Percentiles rank a stretch among this genome's conserved stretches.
phyloP scores from a whole-genome alignment of 495 filamentous ascomycete genomes.

The Aspergillus bridgeri region DNA sequence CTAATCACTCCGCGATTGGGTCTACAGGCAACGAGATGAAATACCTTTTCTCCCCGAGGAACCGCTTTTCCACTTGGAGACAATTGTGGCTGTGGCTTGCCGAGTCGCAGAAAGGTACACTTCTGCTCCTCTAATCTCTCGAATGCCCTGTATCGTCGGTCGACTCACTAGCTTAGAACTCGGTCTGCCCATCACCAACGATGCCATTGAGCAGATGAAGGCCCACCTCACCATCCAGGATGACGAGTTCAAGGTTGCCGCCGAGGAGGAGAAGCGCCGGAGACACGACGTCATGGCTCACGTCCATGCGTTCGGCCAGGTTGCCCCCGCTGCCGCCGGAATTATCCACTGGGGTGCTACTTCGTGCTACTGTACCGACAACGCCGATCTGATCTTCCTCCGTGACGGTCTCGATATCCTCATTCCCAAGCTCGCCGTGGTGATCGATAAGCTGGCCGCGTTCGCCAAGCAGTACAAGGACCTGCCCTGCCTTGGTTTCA shows the following conservation, averaged over 20 bases:
- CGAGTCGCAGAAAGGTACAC: slow-evolving; percentile 68
- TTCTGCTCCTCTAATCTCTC: slow-evolving; percentile 1
- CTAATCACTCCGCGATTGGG: slow-evolving; percentile 14
- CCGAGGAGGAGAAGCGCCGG: slow-evolving; percentile 74
- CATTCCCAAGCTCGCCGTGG: slow-evolving; percentile 79
- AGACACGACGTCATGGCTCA: slow-evolving; percentile 72
- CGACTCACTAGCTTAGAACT: slow-evolving; percentile 39
- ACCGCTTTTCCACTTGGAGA: slow-evolving; percentile 72
- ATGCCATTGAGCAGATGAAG: slow-evolving; percentile 74
- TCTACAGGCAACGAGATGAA: slow-evolving; percentile 46
- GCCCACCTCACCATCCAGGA: slow-evolving; percentile 70
- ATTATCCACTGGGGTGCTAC: slow-evolving; percentile 82
- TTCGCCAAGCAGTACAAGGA: slow-evolving; percentile 80
- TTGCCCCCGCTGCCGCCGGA: slow-evolving; percentile 76
- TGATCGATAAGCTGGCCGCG: slow-evolving; percentile 71
- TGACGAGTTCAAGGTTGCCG: slow-evolving; percentile 71
- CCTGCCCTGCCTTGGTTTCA: slow-evolving; percentile 65
- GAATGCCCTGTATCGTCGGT: slow-evolving; percentile 21
- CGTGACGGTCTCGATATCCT: slow-evolving; percentile 71
- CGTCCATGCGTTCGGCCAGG: slow-evolving; percentile 68
- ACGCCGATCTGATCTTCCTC: slow-evolving; percentile 83
- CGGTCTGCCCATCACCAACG: slow-evolving; percentile 57
- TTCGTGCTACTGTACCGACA: slow-evolving; percentile 72
- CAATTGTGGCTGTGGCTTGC: slow-evolving; percentile 80
- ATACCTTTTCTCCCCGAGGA: slow-evolving; percentile 66